Evolutionary conservation across 495 filamentous ascomycete genomes (phyloP).

Genomic region (Aspergillus diversus): DNA sequence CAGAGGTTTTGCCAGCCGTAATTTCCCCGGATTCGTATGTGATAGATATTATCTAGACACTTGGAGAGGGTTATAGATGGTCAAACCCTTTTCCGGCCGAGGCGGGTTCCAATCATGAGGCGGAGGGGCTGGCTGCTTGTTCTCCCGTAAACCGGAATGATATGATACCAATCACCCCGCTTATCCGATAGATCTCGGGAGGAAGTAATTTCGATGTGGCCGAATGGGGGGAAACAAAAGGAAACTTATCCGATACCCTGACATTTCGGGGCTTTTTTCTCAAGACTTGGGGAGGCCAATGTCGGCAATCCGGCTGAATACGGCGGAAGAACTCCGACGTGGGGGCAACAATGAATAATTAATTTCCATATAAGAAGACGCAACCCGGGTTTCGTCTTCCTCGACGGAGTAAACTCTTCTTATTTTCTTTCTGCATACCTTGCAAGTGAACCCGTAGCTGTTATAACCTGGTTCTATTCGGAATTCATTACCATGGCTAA

Average conservation of each 20-base stretch:
- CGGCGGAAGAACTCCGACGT: conserved; percentile 23
- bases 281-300: not conserved
- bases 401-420: not conserved
- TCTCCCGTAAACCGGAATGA: no score
- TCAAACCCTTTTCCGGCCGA: no score
- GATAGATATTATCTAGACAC: no score
- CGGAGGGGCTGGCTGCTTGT: no score
- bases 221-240: not conserved
- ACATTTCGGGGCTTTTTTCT: not conserved
- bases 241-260: conserved; percentile 2
- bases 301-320: conserved; percentile 19
- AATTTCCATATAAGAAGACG: not conserved
- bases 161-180: not conserved
- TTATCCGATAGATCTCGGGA: not conserved
- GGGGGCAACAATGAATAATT: not conserved
- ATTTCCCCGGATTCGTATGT: no score
- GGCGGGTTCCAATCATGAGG: no score
- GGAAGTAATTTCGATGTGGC: not conserved
- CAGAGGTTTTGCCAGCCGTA: no score
- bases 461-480: not conserved
- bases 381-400: not conserved
- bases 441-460: not conserved
- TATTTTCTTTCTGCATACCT: conserved; percentile 2
- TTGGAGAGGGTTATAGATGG: no score
- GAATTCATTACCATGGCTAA: conserved; percentile 56